A percentile compares a stretch with the other conserved stretches of the same genome.
These are phyloP conservation scores for Monilinia vaccinii-corymbosi DNA, from an alignment of 2,329 filamentous ascomycete species.

Conservation along the genomic window DNA sequence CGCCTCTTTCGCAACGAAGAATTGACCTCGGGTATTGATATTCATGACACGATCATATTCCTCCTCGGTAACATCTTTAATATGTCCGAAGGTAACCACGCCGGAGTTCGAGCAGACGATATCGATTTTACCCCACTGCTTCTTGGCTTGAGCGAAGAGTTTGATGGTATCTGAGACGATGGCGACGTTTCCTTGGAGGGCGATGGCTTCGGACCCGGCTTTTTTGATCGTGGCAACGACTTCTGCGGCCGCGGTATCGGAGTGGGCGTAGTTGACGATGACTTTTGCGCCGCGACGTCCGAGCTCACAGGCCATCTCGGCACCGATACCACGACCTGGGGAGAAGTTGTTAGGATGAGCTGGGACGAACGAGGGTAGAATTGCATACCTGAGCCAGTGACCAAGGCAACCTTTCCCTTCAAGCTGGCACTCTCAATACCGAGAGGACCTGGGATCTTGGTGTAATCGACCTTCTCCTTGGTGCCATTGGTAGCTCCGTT, in stretches of 20 bases:
- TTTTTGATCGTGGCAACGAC: slow-evolving; percentile 54
- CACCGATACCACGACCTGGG: slow-evolving; percentile 54
- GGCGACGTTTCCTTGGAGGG: slow-evolving; percentile 52
- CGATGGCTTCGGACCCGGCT: slow-evolving; percentile 43
- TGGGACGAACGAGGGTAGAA: neutral
- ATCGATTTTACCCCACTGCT: slow-evolving; percentile 27
- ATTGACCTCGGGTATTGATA: slow-evolving; percentile 59
- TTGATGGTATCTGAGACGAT: slow-evolving; percentile 31
- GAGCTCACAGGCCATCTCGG: slow-evolving; percentile 57
- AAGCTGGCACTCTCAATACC: slow-evolving; percentile 20
- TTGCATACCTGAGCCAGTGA: slow-evolving; percentile 28
- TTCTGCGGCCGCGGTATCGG: slow-evolving; percentile 52
- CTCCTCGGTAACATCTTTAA: slow-evolving; percentile 26
- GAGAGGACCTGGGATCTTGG: slow-evolving; percentile 17
- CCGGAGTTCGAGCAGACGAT: slow-evolving; percentile 30
- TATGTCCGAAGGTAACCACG: slow-evolving; percentile 43
- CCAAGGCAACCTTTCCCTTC: slow-evolving; percentile 25
- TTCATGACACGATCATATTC: slow-evolving; percentile 42
- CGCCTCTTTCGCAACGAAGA: slow-evolving; percentile 69
- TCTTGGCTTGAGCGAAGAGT: slow-evolving; percentile 23
- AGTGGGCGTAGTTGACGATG: slow-evolving; percentile 47
- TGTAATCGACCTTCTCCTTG: neutral
- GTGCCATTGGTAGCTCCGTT: slow-evolving; percentile 9
- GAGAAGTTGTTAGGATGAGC: neutral
- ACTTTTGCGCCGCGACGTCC: slow-evolving; percentile 55